Percentiles rank a stretch among this genome's conserved stretches.
Conservation (phyloP, 352 stramenopile species). For the Saprolegnia parasitica region DNA sequence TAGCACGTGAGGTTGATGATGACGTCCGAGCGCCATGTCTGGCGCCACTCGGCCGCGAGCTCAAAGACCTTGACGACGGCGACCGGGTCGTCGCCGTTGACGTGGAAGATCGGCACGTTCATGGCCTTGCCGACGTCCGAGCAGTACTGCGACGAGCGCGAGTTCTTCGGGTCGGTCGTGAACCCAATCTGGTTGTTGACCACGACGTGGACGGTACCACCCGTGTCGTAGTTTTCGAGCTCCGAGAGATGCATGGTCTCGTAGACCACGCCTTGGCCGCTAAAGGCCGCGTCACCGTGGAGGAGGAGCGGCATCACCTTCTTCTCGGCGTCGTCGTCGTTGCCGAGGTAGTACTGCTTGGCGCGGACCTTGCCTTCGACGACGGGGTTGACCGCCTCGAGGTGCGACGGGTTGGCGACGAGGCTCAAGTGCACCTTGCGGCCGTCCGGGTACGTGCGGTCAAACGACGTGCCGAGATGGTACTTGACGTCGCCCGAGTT, state of each 20-base stretch:
- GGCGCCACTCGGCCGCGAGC: slow-evolving; percentile 72
- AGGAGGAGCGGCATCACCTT: slow-evolving; percentile 94
- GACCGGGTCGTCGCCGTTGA: slow-evolving; percentile 96
- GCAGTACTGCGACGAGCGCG: slow-evolving; percentile 92
- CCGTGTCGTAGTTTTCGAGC: slow-evolving; percentile 92
- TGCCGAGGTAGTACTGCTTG: slow-evolving; percentile 96
- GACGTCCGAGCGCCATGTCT: slow-evolving; percentile 85
- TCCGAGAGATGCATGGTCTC: slow-evolving; percentile 96
- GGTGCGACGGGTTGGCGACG: slow-evolving; percentile 95
- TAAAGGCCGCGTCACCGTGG: slow-evolving; percentile 97
- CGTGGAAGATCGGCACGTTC: slow-evolving; percentile 86
- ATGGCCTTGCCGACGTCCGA: slow-evolving; percentile 97
- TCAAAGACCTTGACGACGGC: slow-evolving; percentile 88
- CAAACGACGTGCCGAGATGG: slow-evolving; percentile 96
- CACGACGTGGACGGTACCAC: slow-evolving; percentile 97
- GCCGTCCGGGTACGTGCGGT: slow-evolving; percentile 93
- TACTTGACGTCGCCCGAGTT: slow-evolving; percentile 98
- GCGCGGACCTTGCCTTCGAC: slow-evolving; percentile 93
- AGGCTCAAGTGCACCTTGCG: slow-evolving; percentile 93
- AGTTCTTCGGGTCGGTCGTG: slow-evolving; percentile 96
- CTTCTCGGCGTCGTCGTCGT: slow-evolving; percentile 77
- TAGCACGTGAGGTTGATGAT: slow-evolving; percentile 99
- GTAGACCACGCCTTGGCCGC: slow-evolving; percentile 95
- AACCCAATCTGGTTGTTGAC: slow-evolving; percentile 98
- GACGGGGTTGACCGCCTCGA: slow-evolving; percentile 96